Evolutionary conservation across 257 asterid genomes (phyloP).

Genomic region (Solanum rostratum): DNA sequence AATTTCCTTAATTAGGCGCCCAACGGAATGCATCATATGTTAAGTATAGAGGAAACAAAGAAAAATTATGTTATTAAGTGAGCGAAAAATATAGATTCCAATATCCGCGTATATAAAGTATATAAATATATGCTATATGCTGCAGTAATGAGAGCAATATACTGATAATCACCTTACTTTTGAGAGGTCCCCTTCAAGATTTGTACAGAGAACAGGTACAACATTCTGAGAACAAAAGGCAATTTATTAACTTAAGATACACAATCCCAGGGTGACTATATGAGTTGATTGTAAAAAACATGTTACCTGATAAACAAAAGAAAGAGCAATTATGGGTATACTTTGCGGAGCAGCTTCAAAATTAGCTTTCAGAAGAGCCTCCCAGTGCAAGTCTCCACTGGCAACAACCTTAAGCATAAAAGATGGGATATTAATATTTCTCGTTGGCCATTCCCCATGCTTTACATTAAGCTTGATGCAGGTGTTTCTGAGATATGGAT

Average conservation of each 20-base stretch:
- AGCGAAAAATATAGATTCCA: background rate
- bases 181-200: conserved; percentile 85
- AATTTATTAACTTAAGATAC: background rate
- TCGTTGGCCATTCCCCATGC: background rate
- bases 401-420: conserved; percentile 47
- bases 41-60: background rate
- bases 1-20: background rate
- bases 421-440: background rate
- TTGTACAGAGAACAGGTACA: conserved; percentile 88
- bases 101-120: background rate
- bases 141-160: background rate
- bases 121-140: background rate
- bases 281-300: background rate
- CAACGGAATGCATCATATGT: background rate
- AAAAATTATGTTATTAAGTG: background rate
- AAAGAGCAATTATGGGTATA: conserved; percentile 87
- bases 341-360: conserved; percentile 83
- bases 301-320: conserved; percentile 90
- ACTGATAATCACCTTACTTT: conserved; percentile 64
- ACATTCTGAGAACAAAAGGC: conserved; percentile 55
- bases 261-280: background rate
- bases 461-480: background rate
- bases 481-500: background rate
- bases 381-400: conserved; percentile 85
- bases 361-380: conserved; percentile 65